phyloP scores from a whole-genome alignment of 305 asterid genomes.

The Withania somnifera region DNA sequence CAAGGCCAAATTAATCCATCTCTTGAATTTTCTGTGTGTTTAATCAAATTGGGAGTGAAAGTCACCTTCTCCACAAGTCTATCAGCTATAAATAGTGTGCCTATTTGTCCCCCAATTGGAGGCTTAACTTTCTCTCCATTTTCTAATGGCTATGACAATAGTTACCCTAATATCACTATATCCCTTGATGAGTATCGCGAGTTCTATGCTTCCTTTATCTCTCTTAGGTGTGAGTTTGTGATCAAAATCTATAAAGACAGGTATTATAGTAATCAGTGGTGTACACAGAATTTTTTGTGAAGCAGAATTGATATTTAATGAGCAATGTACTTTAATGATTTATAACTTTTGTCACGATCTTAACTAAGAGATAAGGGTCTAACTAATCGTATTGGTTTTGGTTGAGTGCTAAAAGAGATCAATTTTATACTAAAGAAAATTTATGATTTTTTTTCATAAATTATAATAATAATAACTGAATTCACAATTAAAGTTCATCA shows the following conservation, averaged over 20 bases:
- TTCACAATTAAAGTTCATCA: no score
- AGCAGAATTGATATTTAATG: no score
- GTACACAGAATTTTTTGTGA: neutral
- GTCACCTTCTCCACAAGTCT: neutral
- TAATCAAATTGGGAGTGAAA: neutral
- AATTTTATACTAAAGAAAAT: no score
- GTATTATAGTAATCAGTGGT: neutral
- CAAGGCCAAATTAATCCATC: conserved; percentile 1
- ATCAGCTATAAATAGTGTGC: neutral
- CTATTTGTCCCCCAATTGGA: neutral
- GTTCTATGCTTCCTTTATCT: neutral
- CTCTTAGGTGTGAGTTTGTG: neutral
- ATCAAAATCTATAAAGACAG: neutral
- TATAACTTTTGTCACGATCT: no score
- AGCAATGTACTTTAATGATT: neutral
- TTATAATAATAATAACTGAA: no score
- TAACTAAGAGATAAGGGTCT: no score
- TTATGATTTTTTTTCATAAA: no score
- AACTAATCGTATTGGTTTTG: no score
- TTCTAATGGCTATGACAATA: neutral
- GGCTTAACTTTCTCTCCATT: neutral
- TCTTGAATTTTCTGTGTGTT: neutral
- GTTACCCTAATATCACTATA: neutral
- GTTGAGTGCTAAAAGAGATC: no score
- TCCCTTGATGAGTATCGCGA: neutral